phyloP scores from a whole-genome alignment of 108 stramenopile species.

The Cafeteria roenbergensis region DNA sequence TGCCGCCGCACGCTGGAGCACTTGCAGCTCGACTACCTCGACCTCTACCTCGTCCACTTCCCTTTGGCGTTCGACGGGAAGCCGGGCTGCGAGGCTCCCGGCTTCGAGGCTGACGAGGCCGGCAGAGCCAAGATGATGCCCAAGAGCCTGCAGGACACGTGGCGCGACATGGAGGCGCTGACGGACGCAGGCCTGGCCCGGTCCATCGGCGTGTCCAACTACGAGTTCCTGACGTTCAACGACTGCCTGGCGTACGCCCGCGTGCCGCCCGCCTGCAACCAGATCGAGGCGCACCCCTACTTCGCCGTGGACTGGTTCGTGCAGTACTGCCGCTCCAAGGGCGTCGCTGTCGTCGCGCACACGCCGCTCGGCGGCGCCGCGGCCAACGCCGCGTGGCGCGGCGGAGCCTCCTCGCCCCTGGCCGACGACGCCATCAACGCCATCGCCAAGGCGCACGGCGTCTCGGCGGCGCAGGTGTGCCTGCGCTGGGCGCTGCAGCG shows the following conservation, averaged over 20 bases:
- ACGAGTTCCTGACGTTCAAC: constrained; percentile 36
- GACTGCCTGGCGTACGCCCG: constrained; percentile 39
- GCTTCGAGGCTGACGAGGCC: neutral
- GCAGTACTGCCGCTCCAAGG: constrained; percentile 53
- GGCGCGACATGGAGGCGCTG: constrained; percentile 70
- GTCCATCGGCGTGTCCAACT: constrained; percentile 64
- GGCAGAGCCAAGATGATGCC: neutral
- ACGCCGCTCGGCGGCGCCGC: constrained; percentile 33
- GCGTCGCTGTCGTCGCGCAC: constrained; percentile 59
- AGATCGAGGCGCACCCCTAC: constrained; percentile 66
- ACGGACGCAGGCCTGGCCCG: constrained; percentile 37
- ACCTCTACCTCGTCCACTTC: constrained; percentile 64
- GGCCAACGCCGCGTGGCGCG: neutral
- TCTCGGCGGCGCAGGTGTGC: constrained; percentile 53
- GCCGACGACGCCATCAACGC: neutral
- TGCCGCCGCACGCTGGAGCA: constrained; percentile 42
- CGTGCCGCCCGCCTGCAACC: constrained; percentile 61
- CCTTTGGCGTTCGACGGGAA: constrained; percentile 18
- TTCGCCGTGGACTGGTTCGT: constrained; percentile 50
- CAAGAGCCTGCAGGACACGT: constrained; percentile 42
- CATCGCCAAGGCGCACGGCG: constrained; percentile 3
- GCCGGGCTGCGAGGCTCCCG: no score
- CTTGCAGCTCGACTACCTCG: constrained; percentile 64
- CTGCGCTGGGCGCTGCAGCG: constrained; percentile 52
- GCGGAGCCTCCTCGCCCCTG: neutral